phyloP scores from a whole-genome alignment of 352 stramenopile species.

The Phytophthora crassamura region DNA sequence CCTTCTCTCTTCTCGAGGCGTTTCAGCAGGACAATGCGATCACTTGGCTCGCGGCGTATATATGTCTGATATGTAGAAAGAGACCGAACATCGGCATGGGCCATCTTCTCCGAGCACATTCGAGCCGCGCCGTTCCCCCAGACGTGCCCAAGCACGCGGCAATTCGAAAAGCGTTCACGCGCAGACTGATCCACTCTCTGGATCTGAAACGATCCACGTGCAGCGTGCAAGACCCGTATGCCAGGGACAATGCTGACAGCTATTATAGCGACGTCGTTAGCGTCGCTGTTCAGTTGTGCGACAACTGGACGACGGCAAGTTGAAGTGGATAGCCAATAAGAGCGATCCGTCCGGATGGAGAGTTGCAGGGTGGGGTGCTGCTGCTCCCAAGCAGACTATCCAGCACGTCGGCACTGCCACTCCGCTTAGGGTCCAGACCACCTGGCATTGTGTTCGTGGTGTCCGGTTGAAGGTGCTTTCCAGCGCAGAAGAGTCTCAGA shows the following conservation, averaged over 20 bases:
- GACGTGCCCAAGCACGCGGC: neutral
- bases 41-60: neutral
- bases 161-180: neutral
- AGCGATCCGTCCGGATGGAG: neutral
- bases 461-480: neutral
- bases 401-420: neutral
- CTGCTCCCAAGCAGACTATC: conserved; percentile 19
- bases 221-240: too few species aligned
- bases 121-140: neutral
- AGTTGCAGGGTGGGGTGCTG: neutral
- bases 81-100: too few species aligned
- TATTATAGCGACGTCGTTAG: neutral
- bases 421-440: neutral
- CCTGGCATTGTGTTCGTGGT: conserved; percentile 9
- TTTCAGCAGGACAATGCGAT: conserved; percentile 6
- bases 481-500: neutral
- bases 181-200: neutral
- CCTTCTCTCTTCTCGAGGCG: conserved; percentile 11
- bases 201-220: neutral
- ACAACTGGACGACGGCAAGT: conserved; percentile 23
- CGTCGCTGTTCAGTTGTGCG: neutral
- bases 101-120: conserved; percentile 15
- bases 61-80: conserved; percentile 9
- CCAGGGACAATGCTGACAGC: neutral
- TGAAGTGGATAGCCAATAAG: conserved; percentile 39